Percentiles rank a stretch among this genome's conserved stretches.
These are phyloP conservation scores for Aspergillus vadensis DNA, from an alignment of 2,329 filamentous ascomycete species.

Conservation along the genomic window DNA sequence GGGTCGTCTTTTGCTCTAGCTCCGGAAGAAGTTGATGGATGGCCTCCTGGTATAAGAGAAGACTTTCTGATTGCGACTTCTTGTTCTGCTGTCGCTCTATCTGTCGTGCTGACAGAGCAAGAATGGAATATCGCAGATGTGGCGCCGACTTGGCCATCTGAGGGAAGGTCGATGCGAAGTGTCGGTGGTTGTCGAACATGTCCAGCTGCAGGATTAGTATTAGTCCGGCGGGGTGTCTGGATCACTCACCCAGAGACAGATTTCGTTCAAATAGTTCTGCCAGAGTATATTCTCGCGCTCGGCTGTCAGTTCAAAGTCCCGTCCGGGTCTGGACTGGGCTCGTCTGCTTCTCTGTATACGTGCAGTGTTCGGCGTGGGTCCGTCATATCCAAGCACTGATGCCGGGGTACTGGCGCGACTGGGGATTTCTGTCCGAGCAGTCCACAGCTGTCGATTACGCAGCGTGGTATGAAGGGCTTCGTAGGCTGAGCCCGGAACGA, in stretches of 20 bases:
- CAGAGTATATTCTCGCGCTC: conserved; percentile 35
- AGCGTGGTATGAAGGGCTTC: conserved; percentile 51
- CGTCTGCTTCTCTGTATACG: too few relatives aligned
- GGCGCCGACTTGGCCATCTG: conserved; percentile 49
- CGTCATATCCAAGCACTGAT: conserved; percentile 10
- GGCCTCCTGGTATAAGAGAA: conserved; percentile 55
- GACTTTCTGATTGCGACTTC: conserved; percentile 47
- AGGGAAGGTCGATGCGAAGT: conserved; percentile 53
- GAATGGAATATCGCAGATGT: conserved; percentile 52
- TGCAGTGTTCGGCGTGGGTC: background rate
- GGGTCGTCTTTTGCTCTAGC: conserved; percentile 49
- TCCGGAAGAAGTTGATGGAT: conserved; percentile 53
- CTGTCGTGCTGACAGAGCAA: conserved; percentile 56
- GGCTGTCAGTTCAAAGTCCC: conserved; percentile 29
- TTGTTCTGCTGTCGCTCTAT: conserved; percentile 50
- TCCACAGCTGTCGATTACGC: conserved; percentile 49
- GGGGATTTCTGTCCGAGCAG: conserved; percentile 45
- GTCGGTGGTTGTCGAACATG: conserved; percentile 54
- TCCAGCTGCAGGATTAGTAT: conserved; percentile 44
- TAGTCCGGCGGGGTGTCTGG: background rate
- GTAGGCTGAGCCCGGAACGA: conserved; percentile 52
- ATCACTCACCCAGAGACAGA: conserved; percentile 30
- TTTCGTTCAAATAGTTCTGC: conserved; percentile 36
- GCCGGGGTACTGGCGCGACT: conserved; percentile 33
- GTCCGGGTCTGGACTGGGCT: conserved; percentile 18